Conservation (phyloP, 2,329 filamentous ascomycete species). For the Rachicladosporium sp. region DNA sequence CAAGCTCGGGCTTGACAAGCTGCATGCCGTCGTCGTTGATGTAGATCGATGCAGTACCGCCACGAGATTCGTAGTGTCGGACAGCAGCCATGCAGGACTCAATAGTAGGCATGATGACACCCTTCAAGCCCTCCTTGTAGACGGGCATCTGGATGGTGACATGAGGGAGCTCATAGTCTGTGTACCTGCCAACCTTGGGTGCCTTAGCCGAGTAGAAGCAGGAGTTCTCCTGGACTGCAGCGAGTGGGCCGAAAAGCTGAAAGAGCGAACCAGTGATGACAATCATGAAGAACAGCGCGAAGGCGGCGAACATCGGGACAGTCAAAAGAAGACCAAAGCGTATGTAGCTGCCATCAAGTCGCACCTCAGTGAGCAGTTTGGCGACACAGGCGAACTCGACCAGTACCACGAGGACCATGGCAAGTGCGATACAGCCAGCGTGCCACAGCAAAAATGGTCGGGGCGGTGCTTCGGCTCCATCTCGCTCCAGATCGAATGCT, state of each 20-base stretch:
- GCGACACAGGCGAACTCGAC: constrained; percentile 6
- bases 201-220: constrained; percentile 63
- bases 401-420: constrained; percentile 5
- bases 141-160: constrained; percentile 71
- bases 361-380: constrained; percentile 5
- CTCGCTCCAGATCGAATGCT: constrained; percentile 5
- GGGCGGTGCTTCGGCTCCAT: constrained; percentile 3
- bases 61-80: constrained; percentile 63
- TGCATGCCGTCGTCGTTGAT: constrained; percentile 66
- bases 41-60: constrained; percentile 67
- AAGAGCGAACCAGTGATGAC: constrained; percentile 65
- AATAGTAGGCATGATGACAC: constrained; percentile 66
- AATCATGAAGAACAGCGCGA: constrained; percentile 70
- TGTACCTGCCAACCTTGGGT: constrained; percentile 9
- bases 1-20: constrained; percentile 42
- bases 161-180: constrained; percentile 45
- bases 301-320: constrained; percentile 25
- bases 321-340: constrained; percentile 4
- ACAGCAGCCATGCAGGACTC: constrained; percentile 67
- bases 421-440: constrained; percentile 3
- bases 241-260: constrained; percentile 64
- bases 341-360: constrained; percentile 5
- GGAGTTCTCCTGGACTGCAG: constrained; percentile 59
- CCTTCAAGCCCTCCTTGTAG: constrained; percentile 69
- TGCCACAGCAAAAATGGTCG: constrained; percentile 4